phyloP scores from a whole-genome alignment of 352 stramenopile species.

The Aphanomyces stellatus region DNA sequence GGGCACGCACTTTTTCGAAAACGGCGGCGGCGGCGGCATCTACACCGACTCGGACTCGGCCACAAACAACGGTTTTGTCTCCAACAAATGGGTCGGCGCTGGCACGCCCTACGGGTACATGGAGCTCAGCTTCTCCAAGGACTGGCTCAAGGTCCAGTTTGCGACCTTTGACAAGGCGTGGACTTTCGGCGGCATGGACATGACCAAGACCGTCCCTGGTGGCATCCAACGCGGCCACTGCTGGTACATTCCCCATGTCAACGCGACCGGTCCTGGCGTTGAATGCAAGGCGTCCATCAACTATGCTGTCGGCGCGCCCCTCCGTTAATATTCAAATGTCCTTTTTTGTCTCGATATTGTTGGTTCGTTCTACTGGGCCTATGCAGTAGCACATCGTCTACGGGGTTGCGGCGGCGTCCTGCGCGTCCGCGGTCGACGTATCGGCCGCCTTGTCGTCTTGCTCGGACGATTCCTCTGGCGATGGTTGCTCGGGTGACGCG shows the following conservation, averaged over 20 bases:
- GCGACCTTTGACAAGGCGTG: constrained; percentile 74
- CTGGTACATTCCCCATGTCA: constrained; percentile 57
- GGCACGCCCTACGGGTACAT: constrained; percentile 82
- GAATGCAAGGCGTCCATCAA: constrained; percentile 34
- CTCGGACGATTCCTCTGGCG: too few species aligned
- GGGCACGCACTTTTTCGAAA: constrained; percentile 74
- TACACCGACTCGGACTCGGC: constrained; percentile 49
- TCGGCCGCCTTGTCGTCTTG: too few species aligned
- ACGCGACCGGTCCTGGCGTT: constrained; percentile 52
- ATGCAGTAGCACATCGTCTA: too few species aligned
- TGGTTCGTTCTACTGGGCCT: too few species aligned
- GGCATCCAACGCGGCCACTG: constrained; percentile 76
- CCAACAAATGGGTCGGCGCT: constrained; percentile 57
- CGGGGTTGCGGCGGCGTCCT: too few species aligned
- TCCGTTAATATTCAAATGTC: too few species aligned
- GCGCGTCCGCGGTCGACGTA: too few species aligned
- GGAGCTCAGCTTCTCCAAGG: constrained; percentile 73
- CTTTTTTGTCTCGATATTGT: too few species aligned
- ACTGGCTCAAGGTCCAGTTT: constrained; percentile 79
- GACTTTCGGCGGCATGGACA: constrained; percentile 65
- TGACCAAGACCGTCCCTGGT: constrained; percentile 60
- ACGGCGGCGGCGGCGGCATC: constrained; percentile 58
- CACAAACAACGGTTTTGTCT: constrained; percentile 12
- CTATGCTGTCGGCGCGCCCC: constrained; percentile 11
- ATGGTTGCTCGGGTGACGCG: too few species aligned